phyloP scores from a whole-genome alignment of 139 green algal genomes.

The Raphidocelis subcapitata region DNA sequence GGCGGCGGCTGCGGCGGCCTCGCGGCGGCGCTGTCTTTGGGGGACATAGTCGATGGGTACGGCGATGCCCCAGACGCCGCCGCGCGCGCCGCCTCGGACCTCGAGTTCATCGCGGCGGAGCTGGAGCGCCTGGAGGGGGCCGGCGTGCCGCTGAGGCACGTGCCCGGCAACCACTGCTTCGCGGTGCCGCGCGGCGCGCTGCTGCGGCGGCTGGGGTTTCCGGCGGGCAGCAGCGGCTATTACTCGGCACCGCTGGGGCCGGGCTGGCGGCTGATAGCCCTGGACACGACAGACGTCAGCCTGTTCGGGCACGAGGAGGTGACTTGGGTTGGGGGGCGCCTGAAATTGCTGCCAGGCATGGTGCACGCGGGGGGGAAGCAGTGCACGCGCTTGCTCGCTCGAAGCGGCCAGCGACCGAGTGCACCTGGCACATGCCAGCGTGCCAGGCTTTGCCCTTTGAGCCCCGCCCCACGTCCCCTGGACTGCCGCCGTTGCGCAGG shows the following conservation, averaged over 20 bases:
- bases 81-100: too few relatives aligned
- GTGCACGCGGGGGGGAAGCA: too few relatives aligned
- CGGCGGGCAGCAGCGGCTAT: conserved; percentile 34
- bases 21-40: conserved; percentile 39
- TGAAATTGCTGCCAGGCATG: too few relatives aligned
- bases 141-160: conserved; percentile 40
- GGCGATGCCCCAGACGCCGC: too few relatives aligned
- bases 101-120: background rate
- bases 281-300: conserved; percentile 78
- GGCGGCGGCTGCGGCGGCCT: too few relatives aligned
- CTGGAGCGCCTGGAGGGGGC: conserved; percentile 7
- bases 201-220: conserved; percentile 42
- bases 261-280: conserved; percentile 66
- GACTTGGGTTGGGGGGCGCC: too few relatives aligned
- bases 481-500: conserved; percentile 5
- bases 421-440: too few relatives aligned
- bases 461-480: too few relatives aligned
- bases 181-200: conserved; percentile 30
- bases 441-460: too few relatives aligned
- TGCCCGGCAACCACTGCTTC: conserved; percentile 77
- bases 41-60: conserved; percentile 74
- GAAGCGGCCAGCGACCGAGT: too few relatives aligned
- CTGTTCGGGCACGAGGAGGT: conserved; percentile 12
- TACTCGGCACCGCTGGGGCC: conserved; percentile 32
- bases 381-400: too few relatives aligned